These are phyloP conservation scores for Globisporangium solare DNA, from an alignment of 352 stramenopile genomes.

Conservation along the genomic window DNA sequence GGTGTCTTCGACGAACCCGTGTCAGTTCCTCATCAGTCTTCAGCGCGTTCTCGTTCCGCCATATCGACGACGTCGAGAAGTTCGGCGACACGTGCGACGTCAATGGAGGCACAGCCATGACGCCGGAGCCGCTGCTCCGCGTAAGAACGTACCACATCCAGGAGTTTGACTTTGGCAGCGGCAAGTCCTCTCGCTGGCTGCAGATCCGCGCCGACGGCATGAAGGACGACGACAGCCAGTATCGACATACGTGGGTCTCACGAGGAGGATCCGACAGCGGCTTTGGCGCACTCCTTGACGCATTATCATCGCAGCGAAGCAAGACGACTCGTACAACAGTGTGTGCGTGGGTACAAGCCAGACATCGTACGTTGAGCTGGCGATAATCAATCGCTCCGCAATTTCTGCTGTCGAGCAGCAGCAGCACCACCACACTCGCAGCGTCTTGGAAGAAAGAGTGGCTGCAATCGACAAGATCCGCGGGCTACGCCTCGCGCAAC, in stretches of 20 bases:
- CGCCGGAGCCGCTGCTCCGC: conserved; percentile 49
- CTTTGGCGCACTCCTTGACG: conserved; percentile 28
- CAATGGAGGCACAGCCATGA: conserved; percentile 26
- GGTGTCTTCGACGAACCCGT: conserved; percentile 45
- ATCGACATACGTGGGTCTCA: conserved; percentile 16
- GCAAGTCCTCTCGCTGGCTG: conserved; percentile 66
- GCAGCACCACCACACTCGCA: no score
- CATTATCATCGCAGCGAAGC: conserved; percentile 28
- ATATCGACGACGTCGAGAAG: conserved; percentile 74
- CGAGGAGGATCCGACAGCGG: conserved; percentile 22
- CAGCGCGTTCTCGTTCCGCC: conserved; percentile 73
- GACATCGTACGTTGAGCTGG: no score
- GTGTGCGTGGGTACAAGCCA: no score
- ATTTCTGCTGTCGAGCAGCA: no score
- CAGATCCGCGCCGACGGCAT: conserved; percentile 53
- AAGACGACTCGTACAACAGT: not conserved
- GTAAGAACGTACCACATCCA: conserved; percentile 75
- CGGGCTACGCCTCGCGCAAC: no score
- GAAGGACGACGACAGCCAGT: conserved; percentile 35
- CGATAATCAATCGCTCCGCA: no score
- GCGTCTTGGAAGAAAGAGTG: no score
- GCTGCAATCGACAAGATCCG: no score
- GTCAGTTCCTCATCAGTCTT: conserved; percentile 69
- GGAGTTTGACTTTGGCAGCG: conserved; percentile 71
- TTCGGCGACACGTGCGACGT: conserved; percentile 38